Conservation (phyloP, 2,329 filamentous ascomycete species). For the Cyphellophora europaea region DNA sequence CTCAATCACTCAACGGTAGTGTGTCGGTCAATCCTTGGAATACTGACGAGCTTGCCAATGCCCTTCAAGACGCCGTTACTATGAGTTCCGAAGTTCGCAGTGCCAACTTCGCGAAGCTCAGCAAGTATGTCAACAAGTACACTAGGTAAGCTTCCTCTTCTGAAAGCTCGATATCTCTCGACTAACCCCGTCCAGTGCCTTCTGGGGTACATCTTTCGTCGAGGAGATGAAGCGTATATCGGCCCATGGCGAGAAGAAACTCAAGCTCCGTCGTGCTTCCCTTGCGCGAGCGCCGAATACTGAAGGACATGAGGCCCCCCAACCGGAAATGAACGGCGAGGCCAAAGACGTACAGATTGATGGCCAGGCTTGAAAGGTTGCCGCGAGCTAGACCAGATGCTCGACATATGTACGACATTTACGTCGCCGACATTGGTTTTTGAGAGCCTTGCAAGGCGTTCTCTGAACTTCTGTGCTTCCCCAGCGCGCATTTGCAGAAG, state of each 20-base stretch:
- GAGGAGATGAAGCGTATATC: constrained; percentile 62
- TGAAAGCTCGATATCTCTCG: constrained; percentile 10
- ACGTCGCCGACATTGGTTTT: too few relatives aligned
- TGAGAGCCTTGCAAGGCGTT: too few relatives aligned
- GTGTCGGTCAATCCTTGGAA: constrained; percentile 98
- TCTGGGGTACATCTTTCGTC: constrained; percentile 94
- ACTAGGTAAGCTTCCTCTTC: constrained; percentile 49
- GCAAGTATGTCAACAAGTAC: constrained; percentile 95
- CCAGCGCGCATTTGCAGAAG: too few relatives aligned
- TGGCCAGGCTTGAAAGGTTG: too few relatives aligned
- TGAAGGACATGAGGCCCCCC: background rate
- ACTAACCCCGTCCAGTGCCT: constrained; percentile 48
- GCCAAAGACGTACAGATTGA: too few relatives aligned
- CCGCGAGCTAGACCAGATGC: too few relatives aligned
- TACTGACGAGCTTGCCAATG: constrained; percentile 85
- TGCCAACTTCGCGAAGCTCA: constrained; percentile 81
- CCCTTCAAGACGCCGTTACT: constrained; percentile 91
- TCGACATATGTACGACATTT: too few relatives aligned
- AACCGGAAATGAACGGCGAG: background rate
- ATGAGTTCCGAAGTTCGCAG: constrained; percentile 85
- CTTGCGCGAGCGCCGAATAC: constrained; percentile 1
- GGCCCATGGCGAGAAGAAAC: constrained; percentile 40
- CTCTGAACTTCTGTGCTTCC: too few relatives aligned
- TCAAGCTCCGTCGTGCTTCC: constrained; percentile 26
- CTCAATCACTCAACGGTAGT: constrained; percentile 86